phyloP scores from a whole-genome alignment of 2,329 filamentous ascomycete genomes.

The Magnaporthiopsis rhizophila region DNA sequence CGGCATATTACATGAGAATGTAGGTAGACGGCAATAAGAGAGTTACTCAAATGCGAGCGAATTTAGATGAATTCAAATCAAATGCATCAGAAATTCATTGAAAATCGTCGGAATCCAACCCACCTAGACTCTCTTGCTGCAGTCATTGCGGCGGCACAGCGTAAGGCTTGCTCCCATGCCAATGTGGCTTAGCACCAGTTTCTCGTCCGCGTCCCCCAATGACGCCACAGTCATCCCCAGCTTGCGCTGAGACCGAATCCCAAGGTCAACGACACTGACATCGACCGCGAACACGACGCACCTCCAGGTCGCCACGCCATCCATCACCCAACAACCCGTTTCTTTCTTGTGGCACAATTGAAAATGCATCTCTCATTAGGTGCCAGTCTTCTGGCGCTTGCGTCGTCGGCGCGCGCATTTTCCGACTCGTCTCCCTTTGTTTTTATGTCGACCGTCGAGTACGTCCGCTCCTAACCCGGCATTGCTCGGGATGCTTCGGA shows the following conservation, averaged over 20 bases:
- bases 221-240: constrained; percentile 3
- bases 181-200: not conserved
- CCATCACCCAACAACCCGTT: constrained; percentile 9
- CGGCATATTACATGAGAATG: not conserved
- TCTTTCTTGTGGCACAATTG: not conserved
- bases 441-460: constrained; percentile 78
- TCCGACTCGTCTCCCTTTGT: constrained; percentile 84
- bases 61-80: too few relatives aligned
- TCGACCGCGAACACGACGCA: constrained; percentile 3
- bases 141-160: too few relatives aligned
- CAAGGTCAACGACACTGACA: constrained; percentile 2
- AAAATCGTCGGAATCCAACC: too few relatives aligned
- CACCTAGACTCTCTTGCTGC: too few relatives aligned
- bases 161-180: not conserved
- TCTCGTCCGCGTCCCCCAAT: not conserved
- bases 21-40: too few relatives aligned
- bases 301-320: constrained; percentile 6
- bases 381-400: constrained; percentile 44
- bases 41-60: too few relatives aligned
- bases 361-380: constrained; percentile 48
- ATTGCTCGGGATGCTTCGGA: not conserved
- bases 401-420: constrained; percentile 58
- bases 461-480: constrained; percentile 27
- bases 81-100: too few relatives aligned
- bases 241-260: constrained; percentile 2